Base-by-base conservation (phyloP, 2,329 filamentous ascomycete genomes). In the Akanthomyces lecanii region DNA sequence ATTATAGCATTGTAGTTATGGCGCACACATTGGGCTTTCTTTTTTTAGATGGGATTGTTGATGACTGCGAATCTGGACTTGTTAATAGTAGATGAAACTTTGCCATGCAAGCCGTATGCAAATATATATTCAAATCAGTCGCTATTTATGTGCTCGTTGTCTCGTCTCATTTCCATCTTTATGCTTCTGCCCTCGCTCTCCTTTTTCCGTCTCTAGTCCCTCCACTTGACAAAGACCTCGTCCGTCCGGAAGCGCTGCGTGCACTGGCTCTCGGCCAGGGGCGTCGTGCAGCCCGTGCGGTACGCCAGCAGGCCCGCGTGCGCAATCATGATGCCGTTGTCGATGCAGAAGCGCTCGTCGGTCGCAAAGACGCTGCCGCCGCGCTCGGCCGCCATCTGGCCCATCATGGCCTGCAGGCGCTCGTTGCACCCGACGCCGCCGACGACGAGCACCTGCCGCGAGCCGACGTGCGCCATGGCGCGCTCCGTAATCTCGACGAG, bases 291-390 rank as follows among this genome's bases (percentile, higher is more conserved):
- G 1, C 94, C 94, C 18, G 87, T 93, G 74, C 88, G 82, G 73
- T 90, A 95, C 1, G 93, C 93, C 70, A 97, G 74, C 69, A 99
- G 77, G 2, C 95, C 95, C 2, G 95, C 95, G 75, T 99, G 94
- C 1, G 95, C 95, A 78, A 99, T 99, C 95, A 99, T 99, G 73
- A 99, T 98, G 55, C 95, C 95, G 71, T 99, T 99, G 76, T 99
- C 95, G 69, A 99, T 99, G 74, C 95, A 99, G 75, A 97, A 99
- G 52, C 95, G 83, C 80, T 99, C 95, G 74, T 99, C 95, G 0
- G 94, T 98, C 28, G 95, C 93, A 77, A 90, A 97, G 4, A 98
- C 91, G 70, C 87, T 93, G 4, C 95, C 95, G 60, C 92, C 91
- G 44, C 95, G 81, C 74, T 97, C 93, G 51, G 81, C 81, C 18